Base-by-base conservation (phyloP, 2,329 filamentous ascomycete genomes). In the Claviceps sp. region DNA sequence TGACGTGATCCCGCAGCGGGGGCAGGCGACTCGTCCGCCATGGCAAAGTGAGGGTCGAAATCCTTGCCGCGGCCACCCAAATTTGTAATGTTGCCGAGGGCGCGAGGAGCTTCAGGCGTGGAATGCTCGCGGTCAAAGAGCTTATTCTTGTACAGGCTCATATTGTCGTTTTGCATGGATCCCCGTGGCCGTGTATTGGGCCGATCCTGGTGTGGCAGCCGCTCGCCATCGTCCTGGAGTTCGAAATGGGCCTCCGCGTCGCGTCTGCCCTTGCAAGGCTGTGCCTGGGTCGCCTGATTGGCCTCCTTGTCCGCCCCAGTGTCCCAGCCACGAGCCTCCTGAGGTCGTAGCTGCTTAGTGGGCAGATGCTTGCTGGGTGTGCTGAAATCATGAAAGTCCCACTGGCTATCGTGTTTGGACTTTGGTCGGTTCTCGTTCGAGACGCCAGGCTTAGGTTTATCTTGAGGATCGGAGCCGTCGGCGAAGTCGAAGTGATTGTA, bases 401-500 rank as follows among this genome's bases (percentile, higher is more conserved):
- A 96, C 56, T 87, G 84, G 57, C 82, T 82, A 54, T 76, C 72
- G 64, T 88, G 83, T 70, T 85, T 87, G 51, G 75, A 73, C 62
- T 75, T 77, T 55, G 70, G 66, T 24, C 65, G 64, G 50, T 75
- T 66, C 19, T 74, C 65, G 22, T 68, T 62, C 3, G 68, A 58
- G 7, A 68, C 59, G 50, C 65, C 70, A n/a, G 70, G 63, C 56
- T 71, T 62, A 14, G 73, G 70, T 17, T 67, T 67, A 49, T 78
- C 73, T 55, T 71, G 67, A 16, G 72, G 69, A 52, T 80, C 76
- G 19, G 72, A 76, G 49, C 81, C 82, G 58, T 89, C 82, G 53
- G 77, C 81, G 63, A 95, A 86, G 54, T 89, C 84, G 64, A 95
- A 95, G 68, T 97, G 91, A 54, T 85, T 75, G 70, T 82, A 96